Evolutionary conservation across 1,284 basidiomycete species (phyloP).

Genomic region (Malassezia globosa): DNA sequence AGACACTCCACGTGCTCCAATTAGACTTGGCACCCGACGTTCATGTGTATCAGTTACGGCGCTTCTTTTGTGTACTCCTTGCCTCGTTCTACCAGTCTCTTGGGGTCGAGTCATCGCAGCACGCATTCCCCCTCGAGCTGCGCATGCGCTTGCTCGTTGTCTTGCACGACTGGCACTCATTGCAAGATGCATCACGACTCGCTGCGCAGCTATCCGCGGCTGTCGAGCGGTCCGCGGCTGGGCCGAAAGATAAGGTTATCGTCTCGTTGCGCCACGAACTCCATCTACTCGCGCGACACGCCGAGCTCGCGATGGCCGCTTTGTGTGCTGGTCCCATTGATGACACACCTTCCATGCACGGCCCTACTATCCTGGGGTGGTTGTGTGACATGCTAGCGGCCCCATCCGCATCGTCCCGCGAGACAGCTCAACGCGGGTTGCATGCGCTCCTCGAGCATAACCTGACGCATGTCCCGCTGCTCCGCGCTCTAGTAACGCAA

Average conservation of each 20-base stretch:
- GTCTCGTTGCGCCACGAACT: conserved; percentile 54
- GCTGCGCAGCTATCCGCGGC: conserved; percentile 64
- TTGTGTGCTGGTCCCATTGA: conserved; percentile 47
- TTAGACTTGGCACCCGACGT: conserved; percentile 57
- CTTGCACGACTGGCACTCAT: conserved; percentile 85
- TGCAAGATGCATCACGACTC: conserved; percentile 61
- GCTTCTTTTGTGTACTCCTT: conserved; percentile 79
- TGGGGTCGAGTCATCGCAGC: conserved; percentile 61
- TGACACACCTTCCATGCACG: conserved; percentile 40
- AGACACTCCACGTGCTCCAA: conserved; percentile 66
- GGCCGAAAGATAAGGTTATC: conserved; percentile 28
- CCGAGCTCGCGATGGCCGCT: conserved; percentile 63
- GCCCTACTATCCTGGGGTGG: conserved; percentile 49
- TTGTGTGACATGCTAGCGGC: conserved; percentile 50
- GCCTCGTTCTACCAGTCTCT: conserved; percentile 73
- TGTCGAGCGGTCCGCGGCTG: conserved; percentile 49
- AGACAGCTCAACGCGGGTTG: conserved; percentile 57
- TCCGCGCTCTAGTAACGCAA: conserved; percentile 61
- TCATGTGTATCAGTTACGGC: conserved; percentile 63
- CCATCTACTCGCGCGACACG: conserved; percentile 58
- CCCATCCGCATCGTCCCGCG: conserved; percentile 45
- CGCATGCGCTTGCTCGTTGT: conserved; percentile 70
- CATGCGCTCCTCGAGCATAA: conserved; percentile 60
- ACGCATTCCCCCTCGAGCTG: conserved; percentile 64
- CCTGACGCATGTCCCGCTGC: conserved; percentile 55